Conservation (phyloP, 2,329 filamentous ascomycete genomes). For the Gyromitra esculenta region DNA sequence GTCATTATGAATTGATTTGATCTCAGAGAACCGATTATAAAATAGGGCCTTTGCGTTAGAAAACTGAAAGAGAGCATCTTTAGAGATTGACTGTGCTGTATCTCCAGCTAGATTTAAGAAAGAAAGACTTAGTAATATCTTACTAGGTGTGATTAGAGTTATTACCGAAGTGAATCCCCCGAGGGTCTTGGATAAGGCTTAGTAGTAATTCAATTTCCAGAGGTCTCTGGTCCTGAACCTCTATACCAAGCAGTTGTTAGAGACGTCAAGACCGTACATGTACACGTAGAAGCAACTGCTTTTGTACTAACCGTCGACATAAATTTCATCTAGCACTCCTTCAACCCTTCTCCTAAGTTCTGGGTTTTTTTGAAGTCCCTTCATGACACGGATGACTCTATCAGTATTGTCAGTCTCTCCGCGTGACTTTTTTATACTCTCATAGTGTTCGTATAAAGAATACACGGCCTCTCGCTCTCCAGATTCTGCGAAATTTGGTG, state of each 20-base stretch:
- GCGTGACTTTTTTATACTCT: slow-evolving; percentile 29
- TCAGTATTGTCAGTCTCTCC: slow-evolving; percentile 47
- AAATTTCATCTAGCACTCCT: slow-evolving; percentile 44
- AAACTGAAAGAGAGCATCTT: slow-evolving; percentile 59
- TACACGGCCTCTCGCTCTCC: slow-evolving; percentile 45
- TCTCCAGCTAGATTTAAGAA: slow-evolving; percentile 57
- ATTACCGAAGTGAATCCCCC: slow-evolving; percentile 59
- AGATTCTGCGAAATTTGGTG: slow-evolving; percentile 48
- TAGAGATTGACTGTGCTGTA: slow-evolving; percentile 60
- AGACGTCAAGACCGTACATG: slow-evolving; percentile 39
- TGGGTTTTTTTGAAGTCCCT: slow-evolving; percentile 1
- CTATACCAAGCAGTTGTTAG: slow-evolving; percentile 54
- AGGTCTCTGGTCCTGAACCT: slow-evolving; percentile 59
- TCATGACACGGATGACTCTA: slow-evolving; percentile 56
- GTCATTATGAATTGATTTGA: background rate
- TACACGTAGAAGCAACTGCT: background rate
- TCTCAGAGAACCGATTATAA: slow-evolving; percentile 56
- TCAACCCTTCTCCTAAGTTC: slow-evolving; percentile 10
- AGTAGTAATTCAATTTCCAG: slow-evolving; percentile 58
- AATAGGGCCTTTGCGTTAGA: slow-evolving; percentile 59
- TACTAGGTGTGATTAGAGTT: slow-evolving; percentile 29
- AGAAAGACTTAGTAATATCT: slow-evolving; percentile 55
- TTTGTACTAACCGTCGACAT: slow-evolving; percentile 46
- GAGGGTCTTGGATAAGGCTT: slow-evolving; percentile 56
- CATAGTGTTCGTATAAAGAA: slow-evolving; percentile 44